Conservation (phyloP, 2,329 filamentous ascomycete genomes). For the Botrytis tulipae region DNA sequence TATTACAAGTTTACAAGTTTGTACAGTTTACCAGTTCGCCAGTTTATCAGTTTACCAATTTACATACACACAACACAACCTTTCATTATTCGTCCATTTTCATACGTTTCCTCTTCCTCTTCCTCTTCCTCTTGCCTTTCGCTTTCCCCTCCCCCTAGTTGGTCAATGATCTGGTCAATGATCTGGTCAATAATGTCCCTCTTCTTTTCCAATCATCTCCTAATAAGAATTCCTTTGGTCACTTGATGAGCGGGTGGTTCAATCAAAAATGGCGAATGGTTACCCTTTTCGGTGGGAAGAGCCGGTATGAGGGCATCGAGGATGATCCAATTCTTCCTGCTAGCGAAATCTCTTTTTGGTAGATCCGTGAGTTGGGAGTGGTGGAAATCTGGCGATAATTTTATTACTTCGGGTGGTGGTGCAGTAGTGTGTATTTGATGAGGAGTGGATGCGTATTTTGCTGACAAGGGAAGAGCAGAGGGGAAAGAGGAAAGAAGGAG, state of each 20-base stretch:
- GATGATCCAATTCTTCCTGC: neutral
- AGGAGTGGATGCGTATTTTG: neutral
- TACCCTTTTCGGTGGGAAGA: neutral
- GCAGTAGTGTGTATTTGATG: neutral
- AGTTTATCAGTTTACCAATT: neutral
- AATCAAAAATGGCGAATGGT: conserved; percentile 4
- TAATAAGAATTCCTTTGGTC: neutral
- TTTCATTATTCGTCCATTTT: neutral
- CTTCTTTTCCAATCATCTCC: too few species aligned
- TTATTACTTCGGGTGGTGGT: conserved; percentile 7
- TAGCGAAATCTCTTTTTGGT: conserved; percentile 10
- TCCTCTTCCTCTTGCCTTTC: neutral
- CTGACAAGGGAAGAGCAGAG: neutral
- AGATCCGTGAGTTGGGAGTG: conserved; percentile 10
- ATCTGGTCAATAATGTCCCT: neutral
- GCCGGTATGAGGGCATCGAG: conserved; percentile 2
- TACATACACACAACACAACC: too few species aligned
- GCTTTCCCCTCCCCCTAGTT: neutral
- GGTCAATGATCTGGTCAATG: neutral
- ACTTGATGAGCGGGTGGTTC: neutral
- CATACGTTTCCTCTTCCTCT: neutral
- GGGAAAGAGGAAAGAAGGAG: neutral
- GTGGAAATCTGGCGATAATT: conserved; percentile 7
- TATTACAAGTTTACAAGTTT: neutral
- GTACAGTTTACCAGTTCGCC: neutral